A percentile compares a stretch with the other conserved stretches of the same genome.
Evolutionary conservation across 176 grass and related monocot genomes (phyloP).

Genomic region (Aegilops speltoides): DNA sequence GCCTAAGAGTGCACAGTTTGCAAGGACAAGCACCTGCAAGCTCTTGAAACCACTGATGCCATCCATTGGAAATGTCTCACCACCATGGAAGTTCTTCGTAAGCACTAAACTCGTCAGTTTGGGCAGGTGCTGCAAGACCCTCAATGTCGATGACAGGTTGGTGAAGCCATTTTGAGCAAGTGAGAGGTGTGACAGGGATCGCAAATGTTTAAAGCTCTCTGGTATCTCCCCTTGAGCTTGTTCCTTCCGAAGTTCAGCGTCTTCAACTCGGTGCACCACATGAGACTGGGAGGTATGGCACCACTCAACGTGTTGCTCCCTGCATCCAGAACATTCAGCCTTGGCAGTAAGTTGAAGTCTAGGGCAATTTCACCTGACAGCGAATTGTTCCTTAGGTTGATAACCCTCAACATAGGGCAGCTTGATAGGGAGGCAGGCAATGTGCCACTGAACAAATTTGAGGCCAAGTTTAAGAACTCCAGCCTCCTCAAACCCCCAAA

Average conservation of each 20-base stretch:
- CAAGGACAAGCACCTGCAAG: slow-evolving; percentile 46
- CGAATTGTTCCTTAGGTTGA: slow-evolving; percentile 76
- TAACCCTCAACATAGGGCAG: slow-evolving; percentile 34
- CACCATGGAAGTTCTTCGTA: slow-evolving; percentile 50
- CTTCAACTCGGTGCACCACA: slow-evolving; percentile 29
- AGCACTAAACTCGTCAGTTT: slow-evolving; percentile 51
- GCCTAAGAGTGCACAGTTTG: slow-evolving; percentile 52
- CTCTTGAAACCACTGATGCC: slow-evolving; percentile 45
- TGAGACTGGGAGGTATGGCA: slow-evolving; percentile 45
- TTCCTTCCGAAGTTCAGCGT: slow-evolving; percentile 59
- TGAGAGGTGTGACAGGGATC: slow-evolving; percentile 36
- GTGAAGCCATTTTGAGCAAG: slow-evolving; percentile 52
- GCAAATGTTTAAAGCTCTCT: slow-evolving; percentile 42
- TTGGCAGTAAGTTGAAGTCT: slow-evolving; percentile 39
- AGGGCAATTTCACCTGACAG: slow-evolving; percentile 50
- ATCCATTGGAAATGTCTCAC: slow-evolving; percentile 39
- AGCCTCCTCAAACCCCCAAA: slow-evolving; percentile 46
- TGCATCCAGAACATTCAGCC: slow-evolving; percentile 54
- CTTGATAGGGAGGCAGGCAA: slow-evolving; percentile 67
- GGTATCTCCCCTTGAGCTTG: slow-evolving; percentile 50
- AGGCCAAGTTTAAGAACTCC: slow-evolving; percentile 37
- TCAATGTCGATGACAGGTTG: slow-evolving; percentile 41
- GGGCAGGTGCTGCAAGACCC: slow-evolving; percentile 52
- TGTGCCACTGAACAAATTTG: slow-evolving; percentile 50
- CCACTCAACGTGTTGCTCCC: slow-evolving; percentile 61